Conservation (phyloP, 2,329 filamentous ascomycete genomes). For the Fusarium sarcochroum region DNA sequence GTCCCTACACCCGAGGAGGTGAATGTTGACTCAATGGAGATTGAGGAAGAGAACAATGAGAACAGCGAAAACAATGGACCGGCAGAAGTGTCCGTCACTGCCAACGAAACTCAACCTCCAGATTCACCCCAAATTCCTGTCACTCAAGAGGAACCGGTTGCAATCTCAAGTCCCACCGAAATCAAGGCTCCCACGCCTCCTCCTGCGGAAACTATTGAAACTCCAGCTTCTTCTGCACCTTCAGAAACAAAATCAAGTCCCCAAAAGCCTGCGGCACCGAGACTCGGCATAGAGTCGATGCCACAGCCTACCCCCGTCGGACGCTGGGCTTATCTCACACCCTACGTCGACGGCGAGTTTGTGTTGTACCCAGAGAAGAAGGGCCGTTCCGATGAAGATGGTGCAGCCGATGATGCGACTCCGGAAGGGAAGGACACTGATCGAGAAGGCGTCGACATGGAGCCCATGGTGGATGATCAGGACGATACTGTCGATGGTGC, state of each 20-base stretch:
- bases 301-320: conserved; percentile 52
- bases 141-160: conserved; percentile 29
- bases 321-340: conserved; percentile 57
- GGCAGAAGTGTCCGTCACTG: conserved; percentile 1
- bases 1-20: conserved; percentile 13
- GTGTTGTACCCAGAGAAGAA: conserved; percentile 58
- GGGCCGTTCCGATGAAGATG: conserved; percentile 51
- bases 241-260: conserved; percentile 44
- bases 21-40: conserved; percentile 7
- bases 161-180: conserved; percentile 36
- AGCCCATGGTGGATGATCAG: conserved; percentile 53
- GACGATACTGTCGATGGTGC: conserved; percentile 51
- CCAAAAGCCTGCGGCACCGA: conserved; percentile 30
- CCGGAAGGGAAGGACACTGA: conserved; percentile 53
- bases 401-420: conserved; percentile 49
- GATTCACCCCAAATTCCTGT: conserved; percentile 27
- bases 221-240: conserved; percentile 35
- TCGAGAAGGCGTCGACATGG: conserved; percentile 49
- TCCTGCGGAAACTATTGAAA: conserved; percentile 34
- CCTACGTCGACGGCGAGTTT: conserved; percentile 58
- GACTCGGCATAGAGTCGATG: conserved; percentile 34
- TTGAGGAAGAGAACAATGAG: conserved; percentile 21
- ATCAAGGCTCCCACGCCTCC: conserved; percentile 38
- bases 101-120: conserved; percentile 15
- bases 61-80: conserved; percentile 21